phyloP scores from a whole-genome alignment of 2,329 filamentous ascomycete genomes.

The Blumeria graminis region DNA sequence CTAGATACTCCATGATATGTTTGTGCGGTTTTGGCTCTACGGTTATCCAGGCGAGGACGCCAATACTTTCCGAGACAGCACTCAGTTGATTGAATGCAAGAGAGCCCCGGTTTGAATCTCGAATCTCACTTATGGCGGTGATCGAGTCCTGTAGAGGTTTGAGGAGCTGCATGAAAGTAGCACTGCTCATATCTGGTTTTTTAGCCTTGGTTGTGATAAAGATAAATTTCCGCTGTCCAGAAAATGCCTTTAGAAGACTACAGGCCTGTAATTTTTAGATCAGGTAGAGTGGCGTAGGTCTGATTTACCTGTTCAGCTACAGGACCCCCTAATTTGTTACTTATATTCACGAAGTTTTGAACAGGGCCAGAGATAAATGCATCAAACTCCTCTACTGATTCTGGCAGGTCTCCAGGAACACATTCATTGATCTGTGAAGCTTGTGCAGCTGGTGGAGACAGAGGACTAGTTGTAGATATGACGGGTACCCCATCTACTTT shows the following conservation, averaged over 20 bases:
- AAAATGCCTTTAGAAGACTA: conserved; percentile 40
- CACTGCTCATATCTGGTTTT: conserved; percentile 49
- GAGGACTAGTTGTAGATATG: conserved; percentile 17
- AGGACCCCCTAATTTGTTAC: conserved; percentile 51
- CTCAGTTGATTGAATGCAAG: conserved; percentile 60
- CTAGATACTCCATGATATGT: conserved; percentile 61
- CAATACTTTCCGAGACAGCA: conserved; percentile 73
- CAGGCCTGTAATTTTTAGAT: conserved; percentile 19
- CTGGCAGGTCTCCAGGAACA: conserved; percentile 34
- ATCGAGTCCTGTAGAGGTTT: conserved; percentile 72
- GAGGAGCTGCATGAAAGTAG: conserved; percentile 51
- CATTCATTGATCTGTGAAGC: conserved; percentile 20
- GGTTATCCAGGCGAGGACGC: conserved; percentile 74
- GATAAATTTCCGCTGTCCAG: conserved; percentile 68
- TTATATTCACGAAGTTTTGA: conserved; percentile 52
- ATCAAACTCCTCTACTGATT: conserved; percentile 74
- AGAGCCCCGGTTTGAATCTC: conserved; percentile 56
- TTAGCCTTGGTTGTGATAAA: conserved; percentile 74
- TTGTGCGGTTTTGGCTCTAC: conserved; percentile 64
- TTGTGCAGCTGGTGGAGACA: conserved; percentile 17
- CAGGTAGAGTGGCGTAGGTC: too few relatives aligned
- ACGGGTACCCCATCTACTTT: conserved; percentile 21
- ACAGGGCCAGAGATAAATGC: conserved; percentile 49
- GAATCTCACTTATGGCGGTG: conserved; percentile 53
- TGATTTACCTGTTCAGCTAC: conserved; percentile 54